Percentiles rank a stretch among this genome's conserved stretches.
Conservation (phyloP, 1,139 yeast species). For the Saccharomyces pastorianus region DNA sequence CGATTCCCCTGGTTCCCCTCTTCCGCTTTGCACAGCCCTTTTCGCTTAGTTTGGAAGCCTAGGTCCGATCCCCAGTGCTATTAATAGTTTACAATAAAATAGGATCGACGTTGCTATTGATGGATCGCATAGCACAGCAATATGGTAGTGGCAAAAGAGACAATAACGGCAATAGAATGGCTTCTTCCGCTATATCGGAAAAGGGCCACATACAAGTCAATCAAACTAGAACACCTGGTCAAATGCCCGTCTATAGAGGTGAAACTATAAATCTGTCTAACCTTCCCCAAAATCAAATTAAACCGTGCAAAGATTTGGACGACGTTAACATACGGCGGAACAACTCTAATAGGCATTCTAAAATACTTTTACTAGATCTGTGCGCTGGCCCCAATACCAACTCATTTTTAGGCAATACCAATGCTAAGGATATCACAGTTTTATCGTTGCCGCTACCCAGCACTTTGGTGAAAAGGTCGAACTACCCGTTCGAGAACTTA, state of each 20-base stretch:
- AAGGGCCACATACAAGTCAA: background rate
- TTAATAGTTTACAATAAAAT: background rate
- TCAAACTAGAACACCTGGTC: background rate
- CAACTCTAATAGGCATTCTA: background rate
- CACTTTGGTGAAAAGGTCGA: constrained; percentile 57
- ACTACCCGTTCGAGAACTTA: constrained; percentile 44
- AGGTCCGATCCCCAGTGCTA: background rate
- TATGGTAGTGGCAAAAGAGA: background rate
- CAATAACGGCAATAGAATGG: background rate
- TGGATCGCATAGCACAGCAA: background rate
- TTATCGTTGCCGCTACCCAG: constrained; percentile 41
- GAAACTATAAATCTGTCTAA: background rate
- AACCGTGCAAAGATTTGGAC: background rate
- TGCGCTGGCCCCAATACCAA: background rate
- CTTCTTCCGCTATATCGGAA: background rate
- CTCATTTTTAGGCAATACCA: background rate
- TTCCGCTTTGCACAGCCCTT: background rate
- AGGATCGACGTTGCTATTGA: background rate
- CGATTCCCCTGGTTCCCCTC: background rate
- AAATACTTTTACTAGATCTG: background rate
- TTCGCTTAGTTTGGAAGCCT: background rate
- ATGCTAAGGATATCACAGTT: background rate
- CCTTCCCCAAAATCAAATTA: background rate
- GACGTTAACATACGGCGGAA: background rate
- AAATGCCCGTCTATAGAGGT: background rate